Percentiles rank a stretch among this genome's conserved stretches.
Conservation (phyloP, 768 basidiomycete genomes). For the Hydnum rufescens region DNA sequence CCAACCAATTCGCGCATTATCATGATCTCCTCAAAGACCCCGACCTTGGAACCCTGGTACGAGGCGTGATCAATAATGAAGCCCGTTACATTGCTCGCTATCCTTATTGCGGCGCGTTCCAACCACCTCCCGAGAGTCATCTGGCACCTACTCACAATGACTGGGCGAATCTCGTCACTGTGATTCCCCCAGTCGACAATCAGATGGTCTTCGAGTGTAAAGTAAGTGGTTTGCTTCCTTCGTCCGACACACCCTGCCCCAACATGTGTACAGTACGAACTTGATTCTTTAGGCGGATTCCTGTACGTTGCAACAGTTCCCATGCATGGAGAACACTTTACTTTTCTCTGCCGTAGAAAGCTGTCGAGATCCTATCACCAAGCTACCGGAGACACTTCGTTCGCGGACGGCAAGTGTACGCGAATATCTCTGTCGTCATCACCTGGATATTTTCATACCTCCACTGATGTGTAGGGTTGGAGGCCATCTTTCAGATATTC, state of each 20-base stretch:
- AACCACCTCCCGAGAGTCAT: slow-evolving; percentile 59
- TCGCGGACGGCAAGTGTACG: slow-evolving; percentile 52
- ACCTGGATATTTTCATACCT: background rate
- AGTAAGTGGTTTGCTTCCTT: slow-evolving; percentile 20
- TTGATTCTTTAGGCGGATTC: slow-evolving; percentile 63
- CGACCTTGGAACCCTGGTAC: slow-evolving; percentile 42
- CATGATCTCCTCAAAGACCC: slow-evolving; percentile 37
- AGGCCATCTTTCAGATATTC: slow-evolving; percentile 51
- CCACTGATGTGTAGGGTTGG: slow-evolving; percentile 29
- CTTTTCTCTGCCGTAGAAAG: slow-evolving; percentile 21
- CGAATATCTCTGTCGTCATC: slow-evolving; percentile 2
- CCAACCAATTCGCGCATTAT: slow-evolving; percentile 62
- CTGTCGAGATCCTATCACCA: slow-evolving; percentile 53
- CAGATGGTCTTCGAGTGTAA: slow-evolving; percentile 69
- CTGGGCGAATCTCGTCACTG: slow-evolving; percentile 47
- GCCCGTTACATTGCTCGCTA: slow-evolving; percentile 43
- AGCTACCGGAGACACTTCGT: slow-evolving; percentile 48
- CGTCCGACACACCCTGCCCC: background rate
- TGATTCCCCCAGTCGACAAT: slow-evolving; percentile 62
- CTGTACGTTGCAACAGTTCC: slow-evolving; percentile 15
- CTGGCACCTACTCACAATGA: slow-evolving; percentile 42
- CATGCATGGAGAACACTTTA: background rate
- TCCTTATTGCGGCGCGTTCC: slow-evolving; percentile 68
- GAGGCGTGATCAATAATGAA: slow-evolving; percentile 69
- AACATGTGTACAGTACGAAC: slow-evolving; percentile 36